phyloP scores from a whole-genome alignment of 2,329 filamentous ascomycete genomes.

The Mariannaea elegans region DNA sequence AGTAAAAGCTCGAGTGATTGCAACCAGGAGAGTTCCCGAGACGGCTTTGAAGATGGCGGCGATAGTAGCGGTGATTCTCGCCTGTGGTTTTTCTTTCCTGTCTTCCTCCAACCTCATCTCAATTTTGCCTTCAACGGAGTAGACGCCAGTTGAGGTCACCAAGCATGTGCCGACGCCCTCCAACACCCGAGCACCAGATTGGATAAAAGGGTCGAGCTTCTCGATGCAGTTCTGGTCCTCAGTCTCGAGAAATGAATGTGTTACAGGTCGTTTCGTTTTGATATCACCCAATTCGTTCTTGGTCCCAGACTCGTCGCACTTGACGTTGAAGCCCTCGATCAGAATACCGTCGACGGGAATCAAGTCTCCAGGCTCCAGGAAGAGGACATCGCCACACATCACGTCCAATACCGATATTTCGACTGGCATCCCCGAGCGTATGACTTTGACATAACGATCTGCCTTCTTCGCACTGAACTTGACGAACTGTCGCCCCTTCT shows the following conservation, averaged over 20 bases:
- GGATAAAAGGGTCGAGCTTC: slow-evolving; percentile 71
- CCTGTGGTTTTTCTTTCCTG: too few species aligned
- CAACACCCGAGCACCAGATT: slow-evolving; percentile 61
- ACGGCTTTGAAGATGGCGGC: too few species aligned
- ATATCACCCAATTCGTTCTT: slow-evolving; percentile 77
- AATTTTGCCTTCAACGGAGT: slow-evolving; percentile 61
- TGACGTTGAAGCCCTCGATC: slow-evolving; percentile 59
- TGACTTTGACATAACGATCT: slow-evolving; percentile 70
- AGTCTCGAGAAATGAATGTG: slow-evolving; percentile 60
- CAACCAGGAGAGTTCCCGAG: too few species aligned
- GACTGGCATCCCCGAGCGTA: slow-evolving; percentile 69
- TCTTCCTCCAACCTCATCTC: slow-evolving; percentile 65
- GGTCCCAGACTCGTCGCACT: slow-evolving; percentile 76
- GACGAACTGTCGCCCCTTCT: slow-evolving; percentile 71
- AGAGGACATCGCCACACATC: slow-evolving; percentile 73
- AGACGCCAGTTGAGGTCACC: slow-evolving; percentile 60
- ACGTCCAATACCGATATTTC: slow-evolving; percentile 72
- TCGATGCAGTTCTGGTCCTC: slow-evolving; percentile 49
- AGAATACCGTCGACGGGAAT: slow-evolving; percentile 76
- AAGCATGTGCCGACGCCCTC: slow-evolving; percentile 62
- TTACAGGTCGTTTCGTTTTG: slow-evolving; percentile 69
- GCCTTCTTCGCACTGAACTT: slow-evolving; percentile 69
- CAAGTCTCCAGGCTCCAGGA: slow-evolving; percentile 73
- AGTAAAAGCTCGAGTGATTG: too few species aligned
- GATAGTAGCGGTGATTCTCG: too few species aligned